A percentile compares a stretch with the other conserved stretches of the same genome.
These are phyloP conservation scores for Tricholoma sp. DNA, from an alignment of 768 basidiomycete species.

Conservation along the genomic window DNA sequence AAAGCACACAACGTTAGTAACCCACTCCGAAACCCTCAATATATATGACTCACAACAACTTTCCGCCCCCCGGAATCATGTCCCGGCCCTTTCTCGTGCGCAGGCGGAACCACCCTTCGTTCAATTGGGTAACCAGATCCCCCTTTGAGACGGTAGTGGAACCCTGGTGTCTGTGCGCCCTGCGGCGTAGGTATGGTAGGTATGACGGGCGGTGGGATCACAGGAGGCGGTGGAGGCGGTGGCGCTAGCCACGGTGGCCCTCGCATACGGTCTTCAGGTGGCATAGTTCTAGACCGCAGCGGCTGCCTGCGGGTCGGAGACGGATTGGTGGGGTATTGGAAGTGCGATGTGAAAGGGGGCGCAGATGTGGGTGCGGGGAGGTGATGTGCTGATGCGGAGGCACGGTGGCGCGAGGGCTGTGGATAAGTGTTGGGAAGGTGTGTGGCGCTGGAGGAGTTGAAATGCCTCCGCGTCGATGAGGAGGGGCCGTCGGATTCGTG, in stretches of 20 bases:
- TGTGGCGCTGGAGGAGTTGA: neutral
- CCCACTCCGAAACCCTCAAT: no score
- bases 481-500: neutral
- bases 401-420: neutral
- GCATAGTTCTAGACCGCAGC: neutral
- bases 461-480: neutral
- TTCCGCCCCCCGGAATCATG: no score
- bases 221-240: neutral
- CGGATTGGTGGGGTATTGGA: neutral
- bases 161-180: no score
- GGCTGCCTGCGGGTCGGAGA: neutral
- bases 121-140: no score
- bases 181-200: no score
- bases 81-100: no score
- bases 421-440: neutral
- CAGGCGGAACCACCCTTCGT: constrained; percentile 17
- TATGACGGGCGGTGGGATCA: neutral
- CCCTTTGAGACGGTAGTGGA: no score
- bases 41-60: no score
- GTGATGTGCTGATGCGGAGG: neutral
- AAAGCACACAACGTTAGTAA: no score
- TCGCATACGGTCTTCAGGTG: neutral
- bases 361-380: neutral
- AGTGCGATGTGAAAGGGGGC: neutral
- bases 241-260: neutral